These are phyloP conservation scores for Ceratocystis alfenasii DNA, from an alignment of 2,329 filamentous ascomycete species.

Conservation along the genomic window DNA sequence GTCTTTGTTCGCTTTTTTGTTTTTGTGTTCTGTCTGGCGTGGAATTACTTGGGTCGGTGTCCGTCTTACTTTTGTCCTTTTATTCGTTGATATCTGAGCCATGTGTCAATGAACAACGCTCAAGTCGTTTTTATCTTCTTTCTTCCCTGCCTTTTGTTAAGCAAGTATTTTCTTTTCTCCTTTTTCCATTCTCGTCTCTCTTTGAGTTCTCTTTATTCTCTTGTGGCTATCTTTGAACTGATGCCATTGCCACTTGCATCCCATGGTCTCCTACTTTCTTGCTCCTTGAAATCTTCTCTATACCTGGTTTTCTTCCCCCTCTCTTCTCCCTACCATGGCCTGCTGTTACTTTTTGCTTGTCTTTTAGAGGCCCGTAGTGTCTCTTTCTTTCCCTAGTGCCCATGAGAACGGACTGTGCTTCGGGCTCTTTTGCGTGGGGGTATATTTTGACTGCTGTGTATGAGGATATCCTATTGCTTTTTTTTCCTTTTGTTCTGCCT, in stretches of 20 bases:
- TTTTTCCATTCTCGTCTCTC: background rate
- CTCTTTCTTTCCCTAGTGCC: background rate
- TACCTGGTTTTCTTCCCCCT: slow-evolving; percentile 1
- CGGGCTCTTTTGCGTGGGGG: background rate
- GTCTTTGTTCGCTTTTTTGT: slow-evolving; percentile 13
- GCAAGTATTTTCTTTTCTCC: background rate
- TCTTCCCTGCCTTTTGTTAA: slow-evolving; percentile 8
- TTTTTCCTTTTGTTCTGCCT: slow-evolving; percentile 10
- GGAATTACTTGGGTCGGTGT: background rate
- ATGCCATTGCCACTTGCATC: background rate
- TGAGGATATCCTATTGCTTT: slow-evolving; percentile 1
- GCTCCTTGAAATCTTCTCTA: background rate
- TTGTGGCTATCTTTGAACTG: background rate
- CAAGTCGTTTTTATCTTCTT: slow-evolving; percentile 11
- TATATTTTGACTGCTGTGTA: background rate
- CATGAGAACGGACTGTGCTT: background rate
- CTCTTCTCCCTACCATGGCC: background rate
- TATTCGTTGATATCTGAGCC: slow-evolving; percentile 6
- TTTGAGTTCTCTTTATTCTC: background rate
- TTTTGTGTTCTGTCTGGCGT: slow-evolving; percentile 9
- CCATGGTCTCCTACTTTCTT: background rate
- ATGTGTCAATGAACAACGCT: slow-evolving; percentile 19
- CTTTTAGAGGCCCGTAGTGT: background rate
- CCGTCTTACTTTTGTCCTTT: slow-evolving; percentile 8
- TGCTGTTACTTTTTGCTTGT: background rate